These are phyloP conservation scores for Pseudozyma sp. DNA, from an alignment of 1,284 basidiomycete genomes.

Conservation along the genomic window DNA sequence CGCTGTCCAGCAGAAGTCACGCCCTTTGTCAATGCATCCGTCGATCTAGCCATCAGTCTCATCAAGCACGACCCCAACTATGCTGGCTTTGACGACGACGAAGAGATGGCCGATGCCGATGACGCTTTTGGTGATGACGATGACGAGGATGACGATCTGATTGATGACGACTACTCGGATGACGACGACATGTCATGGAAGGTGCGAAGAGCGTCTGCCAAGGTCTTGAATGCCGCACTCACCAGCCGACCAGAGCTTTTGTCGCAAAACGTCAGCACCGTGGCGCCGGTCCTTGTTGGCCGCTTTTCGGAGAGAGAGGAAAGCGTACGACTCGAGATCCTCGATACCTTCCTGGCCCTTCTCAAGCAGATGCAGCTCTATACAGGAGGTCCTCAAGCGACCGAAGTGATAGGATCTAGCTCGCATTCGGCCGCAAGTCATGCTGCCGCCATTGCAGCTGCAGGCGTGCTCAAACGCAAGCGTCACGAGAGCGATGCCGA, in stretches of 20 bases:
- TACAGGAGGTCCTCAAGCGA: conserved; percentile 72
- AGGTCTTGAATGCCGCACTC: conserved; percentile 85
- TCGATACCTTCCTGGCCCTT: conserved; percentile 84
- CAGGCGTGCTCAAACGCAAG: conserved; percentile 69
- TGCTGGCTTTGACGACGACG: conserved; percentile 82
- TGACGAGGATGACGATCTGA: conserved; percentile 74
- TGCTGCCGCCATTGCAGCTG: conserved; percentile 40
- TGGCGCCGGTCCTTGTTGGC: conserved; percentile 87
- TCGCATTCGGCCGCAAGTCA: conserved; percentile 28
- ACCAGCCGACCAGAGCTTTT: conserved; percentile 88
- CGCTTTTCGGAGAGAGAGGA: conserved; percentile 95
- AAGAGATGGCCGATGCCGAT: conserved; percentile 71
- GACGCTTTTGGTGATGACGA: conserved; percentile 38
- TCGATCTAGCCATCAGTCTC: conserved; percentile 78
- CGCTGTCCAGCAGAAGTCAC: conserved; percentile 85
- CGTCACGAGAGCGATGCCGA: conserved; percentile 57
- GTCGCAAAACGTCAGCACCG: conserved; percentile 80
- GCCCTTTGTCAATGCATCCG: conserved; percentile 78
- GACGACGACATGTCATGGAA: conserved; percentile 99
- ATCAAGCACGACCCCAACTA: conserved; percentile 99
- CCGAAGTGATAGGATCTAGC: conserved; percentile 73
- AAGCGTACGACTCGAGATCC: conserved; percentile 92
- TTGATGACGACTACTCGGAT: conserved; percentile 79
- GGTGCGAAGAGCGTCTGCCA: conserved; percentile 91
- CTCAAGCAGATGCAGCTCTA: conserved; percentile 79